Evolutionary conservation across 495 filamentous ascomycete species (phyloP).

Genomic region (Talaromyces proteolyticus): DNA sequence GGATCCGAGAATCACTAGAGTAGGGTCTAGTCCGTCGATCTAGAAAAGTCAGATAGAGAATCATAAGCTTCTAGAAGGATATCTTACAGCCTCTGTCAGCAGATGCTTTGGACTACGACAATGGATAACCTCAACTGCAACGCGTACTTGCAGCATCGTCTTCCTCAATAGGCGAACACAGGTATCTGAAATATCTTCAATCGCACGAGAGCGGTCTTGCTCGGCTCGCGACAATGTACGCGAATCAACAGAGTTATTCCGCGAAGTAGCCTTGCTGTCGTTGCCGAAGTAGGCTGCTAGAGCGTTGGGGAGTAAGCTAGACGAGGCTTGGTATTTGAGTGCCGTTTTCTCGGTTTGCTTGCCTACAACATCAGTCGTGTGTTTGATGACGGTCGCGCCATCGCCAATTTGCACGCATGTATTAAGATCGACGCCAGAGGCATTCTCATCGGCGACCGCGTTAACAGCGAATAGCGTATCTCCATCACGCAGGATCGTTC

Average conservation of each 20-base stretch:
- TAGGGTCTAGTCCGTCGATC: slow-evolving; percentile 88
- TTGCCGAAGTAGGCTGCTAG: slow-evolving; percentile 21
- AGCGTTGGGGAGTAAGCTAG: slow-evolving; percentile 22
- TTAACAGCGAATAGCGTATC: slow-evolving; percentile 91
- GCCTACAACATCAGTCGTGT: slow-evolving; percentile 55
- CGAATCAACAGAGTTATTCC: slow-evolving; percentile 31
- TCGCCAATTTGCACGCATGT: slow-evolving; percentile 47
- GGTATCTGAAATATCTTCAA: slow-evolving; percentile 68
- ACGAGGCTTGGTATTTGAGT: slow-evolving; percentile 14
- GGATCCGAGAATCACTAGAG: slow-evolving; percentile 88
- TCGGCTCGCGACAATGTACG: slow-evolving; percentile 53
- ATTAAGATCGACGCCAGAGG: slow-evolving; percentile 24
- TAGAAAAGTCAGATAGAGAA: slow-evolving; percentile 24
- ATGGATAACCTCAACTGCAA: slow-evolving; percentile 93
- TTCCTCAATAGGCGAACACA: slow-evolving; percentile 81
- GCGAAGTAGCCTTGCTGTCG: slow-evolving; percentile 27
- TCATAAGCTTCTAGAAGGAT: slow-evolving; percentile 2
- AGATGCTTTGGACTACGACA: slow-evolving; percentile 92
- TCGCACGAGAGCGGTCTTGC: slow-evolving; percentile 69
- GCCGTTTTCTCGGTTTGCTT: slow-evolving; percentile 42
- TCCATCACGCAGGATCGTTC: slow-evolving; percentile 88
- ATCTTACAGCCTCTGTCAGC: slow-evolving; percentile 68
- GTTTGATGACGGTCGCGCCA: slow-evolving; percentile 61
- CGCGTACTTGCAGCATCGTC: slow-evolving; percentile 82
- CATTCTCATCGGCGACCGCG: slow-evolving; percentile 80